These are phyloP conservation scores for Pyrenophora teres DNA, from an alignment of 2,329 filamentous ascomycete species.

Conservation along the genomic window DNA sequence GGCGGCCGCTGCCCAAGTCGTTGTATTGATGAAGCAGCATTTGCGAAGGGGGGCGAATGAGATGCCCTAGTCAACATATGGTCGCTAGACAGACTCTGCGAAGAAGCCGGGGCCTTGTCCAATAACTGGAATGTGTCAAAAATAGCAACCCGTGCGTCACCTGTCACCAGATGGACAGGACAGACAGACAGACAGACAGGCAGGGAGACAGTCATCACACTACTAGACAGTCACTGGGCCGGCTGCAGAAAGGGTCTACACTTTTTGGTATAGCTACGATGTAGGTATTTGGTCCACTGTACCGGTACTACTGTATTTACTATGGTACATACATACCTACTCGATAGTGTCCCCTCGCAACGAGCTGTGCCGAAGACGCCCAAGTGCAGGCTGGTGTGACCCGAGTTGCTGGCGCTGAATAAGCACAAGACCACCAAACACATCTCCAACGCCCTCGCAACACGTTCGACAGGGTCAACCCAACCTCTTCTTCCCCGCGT, in stretches of 20 bases:
- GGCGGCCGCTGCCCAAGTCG: background rate
- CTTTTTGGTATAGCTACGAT: background rate
- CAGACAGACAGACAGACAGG: no score
- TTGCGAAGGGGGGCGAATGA: background rate
- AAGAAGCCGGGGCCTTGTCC: conserved; percentile 20
- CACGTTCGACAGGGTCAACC: background rate
- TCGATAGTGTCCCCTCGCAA: no score
- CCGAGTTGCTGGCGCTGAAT: no score
- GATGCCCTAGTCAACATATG: conserved; percentile 13
- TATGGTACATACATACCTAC: no score
- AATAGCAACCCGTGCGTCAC: conserved; percentile 33
- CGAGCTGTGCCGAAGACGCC: background rate
- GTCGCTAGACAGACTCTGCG: conserved; percentile 26
- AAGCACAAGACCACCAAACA: background rate
- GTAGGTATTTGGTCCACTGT: no score
- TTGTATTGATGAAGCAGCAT: background rate
- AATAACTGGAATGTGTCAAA: conserved; percentile 31
- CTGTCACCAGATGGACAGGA: conserved; percentile 15
- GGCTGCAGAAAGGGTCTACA: conserved; percentile 8
- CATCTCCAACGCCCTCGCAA: conserved; percentile 1
- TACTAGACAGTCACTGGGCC: background rate
- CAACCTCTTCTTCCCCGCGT: conserved; percentile 5
- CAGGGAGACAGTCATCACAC: no score
- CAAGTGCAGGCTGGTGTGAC: no score
- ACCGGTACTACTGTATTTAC: no score